These are phyloP conservation scores for Arthrinium phaeospermum DNA, from an alignment of 2,329 filamentous ascomycete genomes.

Conservation along the genomic window DNA sequence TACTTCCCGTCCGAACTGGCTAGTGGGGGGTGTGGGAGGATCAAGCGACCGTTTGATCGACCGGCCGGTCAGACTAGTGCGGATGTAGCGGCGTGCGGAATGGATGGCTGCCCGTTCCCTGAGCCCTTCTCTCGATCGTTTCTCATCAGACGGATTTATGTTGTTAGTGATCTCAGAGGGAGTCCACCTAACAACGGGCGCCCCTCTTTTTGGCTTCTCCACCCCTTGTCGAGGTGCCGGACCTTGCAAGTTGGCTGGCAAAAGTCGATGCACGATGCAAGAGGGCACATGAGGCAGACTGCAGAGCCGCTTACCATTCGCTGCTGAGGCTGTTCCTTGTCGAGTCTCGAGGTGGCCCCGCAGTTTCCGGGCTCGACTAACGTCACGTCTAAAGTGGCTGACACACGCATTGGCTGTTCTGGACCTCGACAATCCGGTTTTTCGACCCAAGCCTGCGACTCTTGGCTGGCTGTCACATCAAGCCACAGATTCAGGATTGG, in stretches of 20 bases:
- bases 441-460: conserved; percentile 7
- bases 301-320: not conserved
- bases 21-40: not conserved
- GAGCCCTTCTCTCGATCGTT: not conserved
- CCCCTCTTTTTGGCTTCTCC: not conserved
- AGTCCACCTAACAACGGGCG: conserved; percentile 1
- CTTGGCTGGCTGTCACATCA: conserved; percentile 3
- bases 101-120: not conserved
- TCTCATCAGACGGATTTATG: not conserved
- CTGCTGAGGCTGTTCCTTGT: not conserved
- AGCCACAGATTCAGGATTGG: conserved; percentile 12
- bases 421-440: conserved; percentile 13
- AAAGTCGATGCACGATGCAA: not conserved
- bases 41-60: conserved; percentile 10
- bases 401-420: not conserved
- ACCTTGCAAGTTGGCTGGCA: not conserved
- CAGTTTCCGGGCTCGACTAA: not conserved
- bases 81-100: not conserved
- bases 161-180: not conserved
- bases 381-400: conserved; percentile 13
- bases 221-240: not conserved
- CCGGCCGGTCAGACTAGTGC: conserved; percentile 2
- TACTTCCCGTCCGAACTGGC: not conserved
- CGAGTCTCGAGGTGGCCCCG: not conserved
- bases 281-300: not conserved